Evolutionary conservation across 1,139 yeast species (phyloP), one percentile per base, ranked within the genome.

Genomic region (Debaryomyces coudertii): DNA sequence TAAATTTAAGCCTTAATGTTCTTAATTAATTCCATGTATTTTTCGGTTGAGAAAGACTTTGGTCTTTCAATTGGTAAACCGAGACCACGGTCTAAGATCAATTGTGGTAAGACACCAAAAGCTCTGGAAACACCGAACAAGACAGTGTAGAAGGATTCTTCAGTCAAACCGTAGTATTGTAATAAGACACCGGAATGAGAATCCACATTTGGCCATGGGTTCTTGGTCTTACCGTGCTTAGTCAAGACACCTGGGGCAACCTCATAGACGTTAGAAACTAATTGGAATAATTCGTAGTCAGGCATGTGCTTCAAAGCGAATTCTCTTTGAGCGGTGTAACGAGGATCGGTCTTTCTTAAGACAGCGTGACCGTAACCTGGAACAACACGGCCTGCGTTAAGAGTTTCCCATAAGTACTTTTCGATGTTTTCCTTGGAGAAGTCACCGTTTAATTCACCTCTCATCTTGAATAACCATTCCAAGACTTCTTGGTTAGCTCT

Each of bases 321-420:
- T 73, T 87, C 95, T 80, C 97, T 87, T 74, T 90, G 96, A 62
- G 98, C 98, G 51, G 90, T 89, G 81, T 89, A 92, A 76, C 98
- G 85, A 65, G 98, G 98, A 72, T 92, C 98, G 38, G 97, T 89
- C 84, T 87, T 88, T 79, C 98, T 87, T 71, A 90, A 81, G 54
- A 90, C 97, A 53, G 97, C 97, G 69, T 90, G 97, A 63, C 97
- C 97, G 71, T 92, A 92, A 69, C 98, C 98, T 65, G 98, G 98
- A 62, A 92, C 90, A 62, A 92, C 97, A 73, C 96, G 85, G 63
- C 97, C 96, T 54, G 92, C 76, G 72, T 89, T 87, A 63, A 92
- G 82, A 48, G 95, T 85, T 49, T 85, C 86, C 97, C 97, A 90
- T 67, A 92, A 79, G 81, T 89, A 90, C 65, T 82, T 82, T 74